Evolutionary conservation across 768 basidiomycete species (phyloP).

Genomic region (Clathrus columnatus): DNA sequence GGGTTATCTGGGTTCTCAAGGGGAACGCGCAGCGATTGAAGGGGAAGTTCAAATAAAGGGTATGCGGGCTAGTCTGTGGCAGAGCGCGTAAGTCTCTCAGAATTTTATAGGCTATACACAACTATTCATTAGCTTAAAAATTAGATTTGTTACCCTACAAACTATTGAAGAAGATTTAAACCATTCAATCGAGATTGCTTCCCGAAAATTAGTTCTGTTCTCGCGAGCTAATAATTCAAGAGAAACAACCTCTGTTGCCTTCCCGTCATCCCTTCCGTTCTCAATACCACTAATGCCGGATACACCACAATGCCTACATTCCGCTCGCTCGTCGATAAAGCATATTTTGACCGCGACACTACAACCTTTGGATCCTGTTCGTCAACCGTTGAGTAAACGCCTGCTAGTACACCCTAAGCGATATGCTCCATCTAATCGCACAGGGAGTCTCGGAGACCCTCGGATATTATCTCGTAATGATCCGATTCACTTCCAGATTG

Average conservation of each 20-base stretch:
- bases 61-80: slow-evolving; percentile 46
- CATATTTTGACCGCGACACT: slow-evolving; percentile 66
- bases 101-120: background rate
- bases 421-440: slow-evolving; percentile 52
- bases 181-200: slow-evolving; percentile 57
- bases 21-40: slow-evolving; percentile 73
- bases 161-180: slow-evolving; percentile 57
- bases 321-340: slow-evolving; percentile 61
- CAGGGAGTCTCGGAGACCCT: slow-evolving; percentile 37
- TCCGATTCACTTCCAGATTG: slow-evolving; percentile 60
- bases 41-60: slow-evolving; percentile 85
- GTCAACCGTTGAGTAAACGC: slow-evolving; percentile 36
- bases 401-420: slow-evolving; percentile 64
- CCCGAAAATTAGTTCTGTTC: slow-evolving; percentile 48
- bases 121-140: slow-evolving; percentile 13
- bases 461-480: slow-evolving; percentile 36
- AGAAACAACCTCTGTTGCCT: slow-evolving; percentile 19
- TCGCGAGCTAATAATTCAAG: slow-evolving; percentile 30
- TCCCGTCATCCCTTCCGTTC: slow-evolving; percentile 68
- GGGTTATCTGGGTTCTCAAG: slow-evolving; percentile 78
- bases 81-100: slow-evolving; percentile 54
- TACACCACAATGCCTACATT: slow-evolving; percentile 75
- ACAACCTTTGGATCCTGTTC: slow-evolving; percentile 32
- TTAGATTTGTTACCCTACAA: slow-evolving; percentile 56
- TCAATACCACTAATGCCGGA: slow-evolving; percentile 71